Percentiles rank a stretch among this genome's conserved stretches.
phyloP scores from a whole-genome alignment of 2,329 filamentous ascomycete genomes.

The Neophaeococcomyces aloes region DNA sequence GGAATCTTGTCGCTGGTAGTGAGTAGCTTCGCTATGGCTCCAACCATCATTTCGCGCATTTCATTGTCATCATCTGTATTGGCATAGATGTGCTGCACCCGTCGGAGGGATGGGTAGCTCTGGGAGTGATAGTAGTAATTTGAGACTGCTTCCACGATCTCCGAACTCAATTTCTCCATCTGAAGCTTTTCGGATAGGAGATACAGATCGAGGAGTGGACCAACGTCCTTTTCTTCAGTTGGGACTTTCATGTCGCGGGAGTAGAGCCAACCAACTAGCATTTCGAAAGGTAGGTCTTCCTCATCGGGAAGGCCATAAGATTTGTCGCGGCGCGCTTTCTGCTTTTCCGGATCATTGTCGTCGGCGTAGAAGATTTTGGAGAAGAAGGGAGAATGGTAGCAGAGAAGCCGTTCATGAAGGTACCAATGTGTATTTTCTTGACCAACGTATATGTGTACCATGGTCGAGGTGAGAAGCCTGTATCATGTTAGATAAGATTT shows the following conservation, averaged over 20 bases:
- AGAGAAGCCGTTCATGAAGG: conserved; percentile 47
- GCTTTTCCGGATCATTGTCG: conserved; percentile 25
- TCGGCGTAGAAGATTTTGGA: conserved; percentile 40
- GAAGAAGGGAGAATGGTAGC: conserved; percentile 45
- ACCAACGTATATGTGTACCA: conserved; percentile 49
- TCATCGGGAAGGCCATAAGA: conserved; percentile 42
- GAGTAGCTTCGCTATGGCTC: conserved; percentile 40
- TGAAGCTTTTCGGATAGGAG: conserved; percentile 45
- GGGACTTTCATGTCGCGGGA: conserved; percentile 37
- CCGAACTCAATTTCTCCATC: conserved; percentile 37
- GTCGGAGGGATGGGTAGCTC: conserved; percentile 41
- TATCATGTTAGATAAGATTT: conserved; percentile 1
- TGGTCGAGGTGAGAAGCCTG: conserved; percentile 43
- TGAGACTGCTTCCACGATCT: conserved; percentile 41
- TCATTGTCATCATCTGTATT: conserved; percentile 38
- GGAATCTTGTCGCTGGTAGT: conserved; percentile 41
- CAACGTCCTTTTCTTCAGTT: conserved; percentile 41
- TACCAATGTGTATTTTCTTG: conserved; percentile 45
- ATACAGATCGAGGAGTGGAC: conserved; percentile 43
- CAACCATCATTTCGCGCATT: conserved; percentile 42
- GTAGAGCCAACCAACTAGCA: conserved; percentile 47
- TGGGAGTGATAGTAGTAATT: conserved; percentile 44
- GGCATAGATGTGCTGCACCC: conserved; percentile 44
- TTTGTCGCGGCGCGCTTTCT: conserved; percentile 20
- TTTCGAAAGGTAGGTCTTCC: conserved; percentile 41